Base-by-base conservation (phyloP, 1,139 yeast species). In the Wickerhamiella infanticola region DNA sequence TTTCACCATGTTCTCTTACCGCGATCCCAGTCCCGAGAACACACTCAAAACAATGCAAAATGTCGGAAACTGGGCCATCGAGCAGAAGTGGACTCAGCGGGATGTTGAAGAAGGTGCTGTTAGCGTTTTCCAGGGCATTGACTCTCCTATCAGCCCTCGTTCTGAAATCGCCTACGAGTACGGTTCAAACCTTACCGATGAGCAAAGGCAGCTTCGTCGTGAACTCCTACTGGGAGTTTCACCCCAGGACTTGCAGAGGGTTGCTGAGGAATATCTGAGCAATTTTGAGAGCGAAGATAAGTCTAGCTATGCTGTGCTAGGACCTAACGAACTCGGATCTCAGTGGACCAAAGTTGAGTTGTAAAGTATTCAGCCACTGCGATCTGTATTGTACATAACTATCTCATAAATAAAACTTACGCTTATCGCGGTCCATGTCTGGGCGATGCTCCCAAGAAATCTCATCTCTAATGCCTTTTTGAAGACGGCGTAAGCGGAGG, bases 391-490 rank as follows among this genome's bases (percentile, higher is more conserved):
- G 50, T 48, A 50, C 44, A 47, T 47, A 41, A 35, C 18, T 35
- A 35, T 37, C 64, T 65, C 69, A 88, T 55, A 88, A 68, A 61
- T 85, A 81, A 62, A 90, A 90, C 74, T 84, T 85, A 66, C 79
- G 79, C 77, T 86, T 90, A 62, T 90, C 96, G 59, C 81, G 79
- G 64, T 90, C 97, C 96, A 90, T 88, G 54, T 83, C 94, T 11
- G 96, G 81, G 55, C 84, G 77, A 66, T 86, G 94, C 64, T 90
- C 96, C 96, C 97, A 90, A 58, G 85, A 95, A 31, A 84, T 72
- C 57, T 90, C 97, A 53, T 85, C 94, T 59, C 79, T 79, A 57
- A 90, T 73, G 42, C 97, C 98, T 67, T 78, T 81, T 63, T 88
- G 97, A 50, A 93, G 69, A 59, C 97, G 73, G 62, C 95, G 74